These are phyloP conservation scores for Rhodamnia argentea DNA, from an alignment of 345 rosid genomes.

Conservation along the genomic window DNA sequence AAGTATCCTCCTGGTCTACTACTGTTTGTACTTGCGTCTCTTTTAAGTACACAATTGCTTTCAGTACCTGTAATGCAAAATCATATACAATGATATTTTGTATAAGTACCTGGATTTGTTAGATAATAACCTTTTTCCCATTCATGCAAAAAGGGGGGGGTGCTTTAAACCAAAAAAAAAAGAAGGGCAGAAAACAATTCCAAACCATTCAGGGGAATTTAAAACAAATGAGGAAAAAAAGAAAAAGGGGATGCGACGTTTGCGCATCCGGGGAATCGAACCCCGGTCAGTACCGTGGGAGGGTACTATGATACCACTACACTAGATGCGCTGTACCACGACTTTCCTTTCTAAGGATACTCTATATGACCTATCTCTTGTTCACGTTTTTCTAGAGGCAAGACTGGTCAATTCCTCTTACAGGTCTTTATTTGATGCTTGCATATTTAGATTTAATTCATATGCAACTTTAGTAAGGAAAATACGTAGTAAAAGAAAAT, in stretches of 20 bases:
- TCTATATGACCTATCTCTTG: no score
- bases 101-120: neutral
- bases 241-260: accelerated
- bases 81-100: neutral
- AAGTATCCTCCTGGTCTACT: neutral
- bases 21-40: neutral
- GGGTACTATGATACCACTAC: conserved; percentile 19
- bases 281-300: conserved; percentile 19
- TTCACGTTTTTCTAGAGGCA: neutral
- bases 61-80: neutral
- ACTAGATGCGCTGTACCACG: conserved; percentile 6
- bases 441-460: neutral
- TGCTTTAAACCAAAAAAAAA: neutral
- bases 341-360: no score
- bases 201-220: neutral
- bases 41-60: neutral
- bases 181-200: neutral
- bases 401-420: neutral
- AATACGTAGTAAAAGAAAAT: neutral
- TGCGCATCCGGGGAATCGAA: conserved; percentile 15
- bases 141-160: accelerated
- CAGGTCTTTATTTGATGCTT: neutral
- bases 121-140: neutral
- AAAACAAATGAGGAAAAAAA: no score
- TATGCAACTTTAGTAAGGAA: neutral